Base-by-base conservation (phyloP, 345 rosid species). In the Toxicodendron radicans region DNA sequence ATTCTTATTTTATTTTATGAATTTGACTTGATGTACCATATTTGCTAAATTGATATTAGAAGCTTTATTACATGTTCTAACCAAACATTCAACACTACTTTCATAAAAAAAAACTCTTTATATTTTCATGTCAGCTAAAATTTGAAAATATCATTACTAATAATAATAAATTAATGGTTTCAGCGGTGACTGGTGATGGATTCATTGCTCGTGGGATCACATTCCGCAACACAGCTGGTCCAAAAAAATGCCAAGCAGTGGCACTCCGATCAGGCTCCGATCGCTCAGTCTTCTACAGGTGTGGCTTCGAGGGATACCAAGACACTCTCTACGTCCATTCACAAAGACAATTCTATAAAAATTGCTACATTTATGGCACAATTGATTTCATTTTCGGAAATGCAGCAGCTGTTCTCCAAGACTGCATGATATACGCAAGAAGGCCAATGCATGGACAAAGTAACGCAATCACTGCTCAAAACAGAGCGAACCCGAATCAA, bases 361-460 rank as follows among this genome's bases (percentile, higher is more conserved):
- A 87, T 33, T 90, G 99, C 78, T 85, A 84, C 84, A 83, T 95
- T 1, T 92, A 90, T 4, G 99, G 99, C 68, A 91, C 98, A 0
- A 89, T 95, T 0, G 99, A 95, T 74, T 95, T 92, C 87, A 95
- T 95, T 3, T 95, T 95, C 1, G 97, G 99, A 3, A 91, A 92
- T 16, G 98, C 98, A 0, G 98, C 98, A 0, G 95, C 75, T 0
- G 97, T 91, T 0, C 75, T 95, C 24, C 98, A 95, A 49, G 89
- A 87, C 82, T 95, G 98, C 82, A 83, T 84, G 81, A 92, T 92
- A 59, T 89, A 88, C 54, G 94, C 84, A 0, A 79, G 95, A 11
- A 81, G 86, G 33, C 98, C 98, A 0, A 85, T 91, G 83, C 83
- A 63, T 33, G 76, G 85, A 49, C 98, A 95, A 61, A 85, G 82